A percentile compares a stretch with the other conserved stretches of the same genome.
Conservation (phyloP, 352 stramenopile genomes). For the Saprolegnia parasitica region DNA sequence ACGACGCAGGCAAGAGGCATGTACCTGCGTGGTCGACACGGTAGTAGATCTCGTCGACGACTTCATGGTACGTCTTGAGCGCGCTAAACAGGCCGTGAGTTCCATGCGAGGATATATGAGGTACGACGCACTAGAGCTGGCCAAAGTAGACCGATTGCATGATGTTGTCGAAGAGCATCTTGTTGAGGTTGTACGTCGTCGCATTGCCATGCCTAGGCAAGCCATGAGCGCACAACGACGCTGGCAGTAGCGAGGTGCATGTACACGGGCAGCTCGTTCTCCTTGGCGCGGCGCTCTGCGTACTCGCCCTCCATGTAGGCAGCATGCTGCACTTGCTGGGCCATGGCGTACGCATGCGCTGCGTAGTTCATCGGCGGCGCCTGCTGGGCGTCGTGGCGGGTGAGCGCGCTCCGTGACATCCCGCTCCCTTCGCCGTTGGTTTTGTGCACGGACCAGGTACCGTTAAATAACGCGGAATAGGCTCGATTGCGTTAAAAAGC, state of each 20-base stretch:
- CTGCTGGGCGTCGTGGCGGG: slow-evolving; percentile 59
- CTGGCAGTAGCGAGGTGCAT: background rate
- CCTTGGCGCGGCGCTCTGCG: slow-evolving; percentile 53
- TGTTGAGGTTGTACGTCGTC: slow-evolving; percentile 95
- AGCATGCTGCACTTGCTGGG: background rate
- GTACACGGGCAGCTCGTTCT: slow-evolving; percentile 75
- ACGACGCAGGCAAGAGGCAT: background rate
- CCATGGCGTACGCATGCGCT: slow-evolving; percentile 24
- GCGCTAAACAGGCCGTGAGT: slow-evolving; percentile 38
- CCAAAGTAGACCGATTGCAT: slow-evolving; percentile 94
- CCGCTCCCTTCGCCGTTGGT: slow-evolving; percentile 5
- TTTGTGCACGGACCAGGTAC: background rate
- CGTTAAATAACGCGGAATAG: background rate
- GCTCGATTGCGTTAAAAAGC: too few species aligned
- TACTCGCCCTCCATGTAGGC: slow-evolving; percentile 31
- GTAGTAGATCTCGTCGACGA: slow-evolving; percentile 93
- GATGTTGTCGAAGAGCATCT: slow-evolving; percentile 93
- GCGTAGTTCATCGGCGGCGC: slow-evolving; percentile 39
- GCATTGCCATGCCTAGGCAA: slow-evolving; percentile 70
- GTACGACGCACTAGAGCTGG: slow-evolving; percentile 75
- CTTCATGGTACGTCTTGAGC: slow-evolving; percentile 94
- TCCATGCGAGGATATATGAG: slow-evolving; percentile 2
- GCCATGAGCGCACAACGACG: background rate
- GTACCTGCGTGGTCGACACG: slow-evolving; percentile 73
- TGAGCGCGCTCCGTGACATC: slow-evolving; percentile 78